Conservation (phyloP, 2,329 filamentous ascomycete species). For the Aspergillus brasiliensis region DNA sequence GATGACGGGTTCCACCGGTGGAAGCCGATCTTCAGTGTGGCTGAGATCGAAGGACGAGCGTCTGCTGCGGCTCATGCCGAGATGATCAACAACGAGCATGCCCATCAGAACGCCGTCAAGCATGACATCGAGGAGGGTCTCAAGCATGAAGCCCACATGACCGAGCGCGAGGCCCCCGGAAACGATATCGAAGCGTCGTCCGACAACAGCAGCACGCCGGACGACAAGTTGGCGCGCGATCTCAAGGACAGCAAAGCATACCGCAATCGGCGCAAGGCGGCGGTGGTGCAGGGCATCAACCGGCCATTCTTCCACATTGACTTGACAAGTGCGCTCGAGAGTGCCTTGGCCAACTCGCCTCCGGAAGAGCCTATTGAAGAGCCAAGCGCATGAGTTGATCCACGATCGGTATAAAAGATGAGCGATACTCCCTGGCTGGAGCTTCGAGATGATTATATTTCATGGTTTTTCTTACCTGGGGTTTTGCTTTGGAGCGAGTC, state of each 20-base stretch:
- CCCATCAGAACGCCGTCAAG: slow-evolving; percentile 26
- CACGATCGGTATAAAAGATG: slow-evolving; percentile 1
- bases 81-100: slow-evolving; percentile 60
- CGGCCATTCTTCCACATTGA: slow-evolving; percentile 93
- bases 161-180: slow-evolving; percentile 34
- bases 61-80: slow-evolving; percentile 72
- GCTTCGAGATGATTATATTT: slow-evolving; percentile 1
- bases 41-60: slow-evolving; percentile 73
- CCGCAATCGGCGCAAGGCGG: slow-evolving; percentile 45
- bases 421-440: slow-evolving; percentile 21
- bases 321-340: slow-evolving; percentile 83
- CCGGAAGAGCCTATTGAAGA: slow-evolving; percentile 17
- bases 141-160: slow-evolving; percentile 32
- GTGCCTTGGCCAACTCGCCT: slow-evolving; percentile 78
- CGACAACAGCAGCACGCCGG: slow-evolving; percentile 31
- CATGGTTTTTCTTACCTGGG: neutral
- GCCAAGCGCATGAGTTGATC: neutral
- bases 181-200: slow-evolving; percentile 33
- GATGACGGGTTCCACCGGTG: slow-evolving; percentile 66
- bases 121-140: slow-evolving; percentile 36
- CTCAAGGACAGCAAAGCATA: slow-evolving; percentile 53
- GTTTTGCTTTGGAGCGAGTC: neutral
- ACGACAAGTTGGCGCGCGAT: slow-evolving; percentile 48
- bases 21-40: slow-evolving; percentile 95
- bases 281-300: slow-evolving; percentile 82